A percentile compares a stretch with the other conserved stretches of the same genome.
phyloP scores from a whole-genome alignment of 2,329 filamentous ascomycete genomes.

The Xylariaceae sp. region DNA sequence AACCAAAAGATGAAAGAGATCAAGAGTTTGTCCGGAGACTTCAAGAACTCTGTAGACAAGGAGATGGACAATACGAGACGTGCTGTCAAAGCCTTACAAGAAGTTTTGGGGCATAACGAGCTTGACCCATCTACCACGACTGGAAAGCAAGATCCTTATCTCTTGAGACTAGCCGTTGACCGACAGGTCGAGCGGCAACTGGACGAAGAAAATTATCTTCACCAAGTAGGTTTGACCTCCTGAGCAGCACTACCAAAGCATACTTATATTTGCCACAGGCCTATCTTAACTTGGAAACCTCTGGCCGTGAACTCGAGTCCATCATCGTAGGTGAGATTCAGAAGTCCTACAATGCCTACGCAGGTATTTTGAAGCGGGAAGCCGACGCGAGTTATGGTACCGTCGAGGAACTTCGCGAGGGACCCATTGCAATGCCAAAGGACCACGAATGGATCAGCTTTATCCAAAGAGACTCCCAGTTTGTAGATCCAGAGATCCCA shows the following conservation, averaged over 20 bases:
- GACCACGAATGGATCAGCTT: conserved; percentile 88
- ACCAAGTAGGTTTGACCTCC: conserved; percentile 60
- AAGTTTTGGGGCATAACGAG: conserved; percentile 75
- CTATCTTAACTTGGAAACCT: conserved; percentile 89
- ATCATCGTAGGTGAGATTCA: conserved; percentile 98
- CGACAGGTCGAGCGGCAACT: conserved; percentile 88
- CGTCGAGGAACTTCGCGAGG: conserved; percentile 75
- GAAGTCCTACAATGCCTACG: conserved; percentile 93
- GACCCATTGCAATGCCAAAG: conserved; percentile 88
- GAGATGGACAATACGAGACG: conserved; percentile 83
- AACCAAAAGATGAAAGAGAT: conserved; percentile 98
- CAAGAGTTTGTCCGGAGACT: conserved; percentile 86
- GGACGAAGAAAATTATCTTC: conserved; percentile 95
- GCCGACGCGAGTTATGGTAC: conserved; percentile 75
- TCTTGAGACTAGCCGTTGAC: conserved; percentile 81
- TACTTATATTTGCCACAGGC: conserved; percentile 52
- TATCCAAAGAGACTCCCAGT: conserved; percentile 74
- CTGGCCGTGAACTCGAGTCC: conserved; percentile 88
- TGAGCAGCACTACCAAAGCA: neutral
- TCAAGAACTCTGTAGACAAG: conserved; percentile 94
- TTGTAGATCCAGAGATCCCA: conserved; percentile 80
- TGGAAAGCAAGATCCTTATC: conserved; percentile 88
- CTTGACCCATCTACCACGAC: conserved; percentile 69
- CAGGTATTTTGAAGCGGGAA: conserved; percentile 86
- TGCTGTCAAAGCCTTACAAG: conserved; percentile 75